Evolutionary conservation across 2,329 filamentous ascomycete species (phyloP).

Genomic region (Hypoxylon sp.): DNA sequence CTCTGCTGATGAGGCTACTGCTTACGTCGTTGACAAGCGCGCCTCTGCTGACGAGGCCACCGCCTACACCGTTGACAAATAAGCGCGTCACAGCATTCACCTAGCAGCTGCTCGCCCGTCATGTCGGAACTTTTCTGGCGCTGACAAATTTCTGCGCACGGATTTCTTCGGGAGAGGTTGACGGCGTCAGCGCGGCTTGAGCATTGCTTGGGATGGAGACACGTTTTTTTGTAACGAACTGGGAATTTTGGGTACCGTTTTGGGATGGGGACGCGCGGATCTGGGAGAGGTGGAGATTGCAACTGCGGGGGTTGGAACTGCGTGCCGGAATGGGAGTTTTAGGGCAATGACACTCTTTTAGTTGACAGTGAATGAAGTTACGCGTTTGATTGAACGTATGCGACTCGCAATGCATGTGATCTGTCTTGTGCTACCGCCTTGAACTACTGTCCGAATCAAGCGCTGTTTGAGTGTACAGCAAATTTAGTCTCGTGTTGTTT

Average conservation of each 20-base stretch:
- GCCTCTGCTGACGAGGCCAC: slow-evolving; percentile 12
- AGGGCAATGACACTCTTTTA: slow-evolving; percentile 10
- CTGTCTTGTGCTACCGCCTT: neutral
- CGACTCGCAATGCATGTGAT: neutral
- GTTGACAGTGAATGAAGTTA: neutral
- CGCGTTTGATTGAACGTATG: neutral
- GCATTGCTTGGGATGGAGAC: neutral
- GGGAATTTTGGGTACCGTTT: slow-evolving; percentile 1
- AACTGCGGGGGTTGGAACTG: neutral
- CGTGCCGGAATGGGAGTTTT: neutral
- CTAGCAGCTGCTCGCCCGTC: slow-evolving; percentile 1
- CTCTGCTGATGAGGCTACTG: slow-evolving; percentile 11
- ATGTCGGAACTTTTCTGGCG: slow-evolving; percentile 1
- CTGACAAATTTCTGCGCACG: slow-evolving; percentile 1
- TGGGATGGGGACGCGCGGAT: neutral
- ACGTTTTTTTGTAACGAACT: neutral
- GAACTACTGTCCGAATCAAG: no score
- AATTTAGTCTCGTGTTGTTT: neutral
- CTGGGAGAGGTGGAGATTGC: neutral
- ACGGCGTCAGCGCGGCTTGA: slow-evolving; percentile 4
- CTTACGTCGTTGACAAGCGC: slow-evolving; percentile 9
- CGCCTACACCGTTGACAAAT: slow-evolving; percentile 9
- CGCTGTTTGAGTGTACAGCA: neutral
- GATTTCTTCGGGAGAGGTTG: neutral
- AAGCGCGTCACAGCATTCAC: neutral